These are phyloP conservation scores for Phycomyces nitens DNA, from an alignment of 192 early-diverging fungal species.

Conservation along the genomic window DNA sequence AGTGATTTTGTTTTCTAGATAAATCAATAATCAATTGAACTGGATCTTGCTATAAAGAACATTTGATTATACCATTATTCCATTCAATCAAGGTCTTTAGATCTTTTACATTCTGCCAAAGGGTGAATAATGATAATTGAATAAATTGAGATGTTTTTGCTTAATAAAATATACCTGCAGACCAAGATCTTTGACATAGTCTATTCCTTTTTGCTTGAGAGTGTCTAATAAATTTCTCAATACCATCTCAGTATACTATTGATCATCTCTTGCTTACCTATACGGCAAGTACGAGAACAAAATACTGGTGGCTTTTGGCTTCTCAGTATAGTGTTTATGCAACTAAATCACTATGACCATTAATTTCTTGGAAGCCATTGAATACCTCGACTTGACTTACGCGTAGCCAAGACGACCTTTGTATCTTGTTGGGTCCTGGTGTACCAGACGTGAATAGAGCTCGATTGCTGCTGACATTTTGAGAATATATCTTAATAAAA, in stretches of 20 bases:
- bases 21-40: not conserved
- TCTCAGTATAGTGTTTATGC: slow-evolving; percentile 46
- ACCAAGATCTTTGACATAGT: slow-evolving; percentile 35
- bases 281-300: slow-evolving; percentile 42
- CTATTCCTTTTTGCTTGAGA: slow-evolving; percentile 33
- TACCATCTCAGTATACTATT: not conserved
- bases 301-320: slow-evolving; percentile 46
- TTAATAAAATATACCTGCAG: slow-evolving; percentile 21
- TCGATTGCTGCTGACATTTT: too few species aligned
- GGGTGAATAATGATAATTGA: not conserved
- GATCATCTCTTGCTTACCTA: slow-evolving; percentile 18
- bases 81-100: slow-evolving; percentile 39
- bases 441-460: slow-evolving; percentile 5
- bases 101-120: slow-evolving; percentile 30
- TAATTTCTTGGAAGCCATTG: not conserved
- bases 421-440: slow-evolving; percentile 6
- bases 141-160: too few species aligned
- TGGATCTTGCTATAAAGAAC: not conserved
- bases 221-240: slow-evolving; percentile 26
- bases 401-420: slow-evolving; percentile 47
- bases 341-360: slow-evolving; percentile 11
- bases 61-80: slow-evolving; percentile 30
- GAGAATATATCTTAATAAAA: too few species aligned
- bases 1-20: slow-evolving; percentile 34
- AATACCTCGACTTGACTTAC: not conserved